Conservation (phyloP, 2,329 filamentous ascomycete species). For the Uncinocarpus reesii region DNA sequence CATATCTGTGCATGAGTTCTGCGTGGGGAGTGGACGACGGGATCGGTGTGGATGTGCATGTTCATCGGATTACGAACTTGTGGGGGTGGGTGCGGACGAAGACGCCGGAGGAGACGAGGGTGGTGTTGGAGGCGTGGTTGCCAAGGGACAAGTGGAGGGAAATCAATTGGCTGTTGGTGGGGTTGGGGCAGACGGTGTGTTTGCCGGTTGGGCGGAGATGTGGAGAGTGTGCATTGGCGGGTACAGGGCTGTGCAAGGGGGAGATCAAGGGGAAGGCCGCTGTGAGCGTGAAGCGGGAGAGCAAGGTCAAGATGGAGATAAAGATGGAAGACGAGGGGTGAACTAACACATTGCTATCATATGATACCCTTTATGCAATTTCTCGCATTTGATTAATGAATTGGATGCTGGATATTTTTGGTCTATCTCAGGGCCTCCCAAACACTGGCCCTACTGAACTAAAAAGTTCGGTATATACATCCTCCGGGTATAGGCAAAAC, state of each 20-base stretch:
- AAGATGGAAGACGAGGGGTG: conserved; percentile 5
- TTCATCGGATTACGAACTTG: conserved; percentile 86
- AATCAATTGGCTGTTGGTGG: conserved; percentile 82
- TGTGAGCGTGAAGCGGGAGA: conserved; percentile 25
- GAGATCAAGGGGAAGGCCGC: conserved; percentile 54
- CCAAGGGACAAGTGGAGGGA: conserved; percentile 79
- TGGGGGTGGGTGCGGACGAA: conserved; percentile 84
- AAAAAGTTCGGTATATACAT: too few species aligned
- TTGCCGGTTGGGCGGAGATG: conserved; percentile 69
- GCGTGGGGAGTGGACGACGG: conserved; percentile 61
- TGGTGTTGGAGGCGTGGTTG: conserved; percentile 68
- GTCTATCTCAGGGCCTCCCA: too few species aligned
- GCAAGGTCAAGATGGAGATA: conserved; percentile 19
- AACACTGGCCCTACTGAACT: too few species aligned
- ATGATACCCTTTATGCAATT: not conserved
- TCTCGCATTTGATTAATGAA: too few species aligned
- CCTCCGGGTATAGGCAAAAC: too few species aligned
- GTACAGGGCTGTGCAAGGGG: conserved; percentile 63
- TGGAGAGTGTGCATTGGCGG: conserved; percentile 72
- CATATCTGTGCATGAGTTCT: conserved; percentile 71
- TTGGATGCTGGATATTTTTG: too few species aligned
- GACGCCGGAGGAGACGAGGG: conserved; percentile 70
- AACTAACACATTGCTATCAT: not conserved
- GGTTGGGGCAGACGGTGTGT: conserved; percentile 78
- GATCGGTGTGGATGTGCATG: conserved; percentile 89